Evolutionary conservation across 1,284 basidiomycete species (phyloP).

Genomic region (Phellinidium pouzarii): DNA sequence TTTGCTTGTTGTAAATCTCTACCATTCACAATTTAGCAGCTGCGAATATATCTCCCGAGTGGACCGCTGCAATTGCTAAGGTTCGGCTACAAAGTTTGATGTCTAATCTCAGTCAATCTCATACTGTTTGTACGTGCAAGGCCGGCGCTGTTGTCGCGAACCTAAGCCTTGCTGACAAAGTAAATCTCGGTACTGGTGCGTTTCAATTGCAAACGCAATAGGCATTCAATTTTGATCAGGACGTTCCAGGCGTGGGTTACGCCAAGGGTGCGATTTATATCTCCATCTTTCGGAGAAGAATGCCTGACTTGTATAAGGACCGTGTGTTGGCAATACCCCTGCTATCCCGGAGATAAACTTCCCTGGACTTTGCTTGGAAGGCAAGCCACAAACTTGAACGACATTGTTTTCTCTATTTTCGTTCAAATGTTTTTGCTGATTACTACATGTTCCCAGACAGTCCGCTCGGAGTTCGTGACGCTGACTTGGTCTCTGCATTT

Average conservation of each 20-base stretch:
- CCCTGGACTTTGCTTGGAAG: slow-evolving; percentile 63
- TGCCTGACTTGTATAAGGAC: background rate
- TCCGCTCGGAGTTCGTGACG: slow-evolving; percentile 56
- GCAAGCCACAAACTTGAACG: no score
- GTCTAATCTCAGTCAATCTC: no score
- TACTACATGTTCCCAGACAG: slow-evolving; percentile 32
- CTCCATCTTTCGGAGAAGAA: background rate
- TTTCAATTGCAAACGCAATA: no score
- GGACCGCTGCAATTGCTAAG: slow-evolving; percentile 49
- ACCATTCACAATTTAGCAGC: no score
- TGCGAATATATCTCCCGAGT: slow-evolving; percentile 44
- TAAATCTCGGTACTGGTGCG: slow-evolving; percentile 48
- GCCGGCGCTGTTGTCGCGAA: slow-evolving; percentile 42
- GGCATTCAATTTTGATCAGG: no score
- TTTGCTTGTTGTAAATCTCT: no score
- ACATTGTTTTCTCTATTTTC: no score
- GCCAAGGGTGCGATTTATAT: slow-evolving; percentile 12
- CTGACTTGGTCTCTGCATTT: slow-evolving; percentile 59
- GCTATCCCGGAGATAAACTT: slow-evolving; percentile 56
- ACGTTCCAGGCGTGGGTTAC: no score
- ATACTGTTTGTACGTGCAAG: no score
- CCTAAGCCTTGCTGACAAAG: slow-evolving; percentile 46
- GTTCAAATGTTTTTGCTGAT: background rate
- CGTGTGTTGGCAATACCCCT: slow-evolving; percentile 65
- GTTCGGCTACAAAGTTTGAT: no score